phyloP scores from a whole-genome alignment of 2,329 filamentous ascomycete genomes.

The Monosporascus sp. region DNA sequence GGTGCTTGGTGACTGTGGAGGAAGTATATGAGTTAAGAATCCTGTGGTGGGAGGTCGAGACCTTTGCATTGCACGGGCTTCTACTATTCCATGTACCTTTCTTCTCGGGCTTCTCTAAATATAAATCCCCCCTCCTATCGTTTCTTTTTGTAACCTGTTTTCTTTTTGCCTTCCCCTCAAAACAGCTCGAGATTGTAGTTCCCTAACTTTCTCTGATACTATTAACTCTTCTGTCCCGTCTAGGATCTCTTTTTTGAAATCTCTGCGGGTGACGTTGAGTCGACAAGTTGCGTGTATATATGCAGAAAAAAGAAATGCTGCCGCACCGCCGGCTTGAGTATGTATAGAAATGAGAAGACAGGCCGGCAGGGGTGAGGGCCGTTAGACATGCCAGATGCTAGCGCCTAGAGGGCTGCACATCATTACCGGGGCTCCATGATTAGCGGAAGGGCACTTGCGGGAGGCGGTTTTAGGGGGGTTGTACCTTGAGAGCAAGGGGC shows the following conservation, averaged over 20 bases:
- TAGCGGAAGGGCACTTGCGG: slow-evolving; percentile 8
- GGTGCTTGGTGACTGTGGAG: slow-evolving; percentile 1
- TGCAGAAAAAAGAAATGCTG: slow-evolving; percentile 14
- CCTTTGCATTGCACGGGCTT: slow-evolving; percentile 21
- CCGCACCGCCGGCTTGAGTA: slow-evolving; percentile 9
- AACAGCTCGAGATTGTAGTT: slow-evolving; percentile 2
- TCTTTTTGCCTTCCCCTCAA: slow-evolving; percentile 2
- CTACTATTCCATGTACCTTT: slow-evolving; percentile 24
- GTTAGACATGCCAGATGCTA: slow-evolving; percentile 22
- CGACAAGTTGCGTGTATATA: slow-evolving; percentile 18
- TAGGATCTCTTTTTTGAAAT: slow-evolving; percentile 9
- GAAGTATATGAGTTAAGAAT: slow-evolving; percentile 20
- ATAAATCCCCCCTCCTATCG: slow-evolving; percentile 11
- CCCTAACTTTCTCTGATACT: slow-evolving; percentile 1
- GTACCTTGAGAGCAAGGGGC: not conserved
- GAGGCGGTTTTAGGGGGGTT: not conserved
- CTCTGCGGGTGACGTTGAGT: slow-evolving; percentile 13
- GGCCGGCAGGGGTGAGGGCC: slow-evolving; percentile 23
- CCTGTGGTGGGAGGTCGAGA: slow-evolving; percentile 19
- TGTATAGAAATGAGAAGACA: slow-evolving; percentile 12
- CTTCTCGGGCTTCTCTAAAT: slow-evolving; percentile 12
- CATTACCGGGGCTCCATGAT: slow-evolving; percentile 23
- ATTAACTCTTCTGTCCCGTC: slow-evolving; percentile 8
- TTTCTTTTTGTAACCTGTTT: slow-evolving; percentile 6
- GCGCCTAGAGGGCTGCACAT: slow-evolving; percentile 25